Evolutionary conservation across 2,329 filamentous ascomycete genomes (phyloP).

Genomic region (Hypoxylon sp.): DNA sequence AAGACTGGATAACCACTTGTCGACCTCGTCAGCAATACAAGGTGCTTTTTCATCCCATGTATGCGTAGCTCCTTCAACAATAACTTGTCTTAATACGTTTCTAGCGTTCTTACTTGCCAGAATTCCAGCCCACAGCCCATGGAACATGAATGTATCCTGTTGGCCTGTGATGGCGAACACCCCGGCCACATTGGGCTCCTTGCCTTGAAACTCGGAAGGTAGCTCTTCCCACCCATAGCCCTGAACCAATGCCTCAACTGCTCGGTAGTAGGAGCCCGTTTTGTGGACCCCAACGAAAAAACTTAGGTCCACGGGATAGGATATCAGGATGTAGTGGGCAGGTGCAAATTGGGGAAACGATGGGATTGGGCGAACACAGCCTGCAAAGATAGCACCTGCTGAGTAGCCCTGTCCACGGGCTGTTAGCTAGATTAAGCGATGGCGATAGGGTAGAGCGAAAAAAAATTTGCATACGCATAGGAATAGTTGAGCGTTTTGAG

Average conservation of each 20-base stretch:
- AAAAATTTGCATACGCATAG: conserved; percentile 34
- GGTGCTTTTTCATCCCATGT: conserved; percentile 36
- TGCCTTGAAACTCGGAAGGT: conserved; percentile 36
- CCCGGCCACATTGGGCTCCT: conserved; percentile 38
- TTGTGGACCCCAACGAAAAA: conserved; percentile 36
- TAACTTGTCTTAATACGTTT: conserved; percentile 27
- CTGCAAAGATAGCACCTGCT: conserved; percentile 39
- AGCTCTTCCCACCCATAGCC: conserved; percentile 42
- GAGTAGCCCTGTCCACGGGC: conserved; percentile 39
- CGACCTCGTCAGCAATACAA: conserved; percentile 41
- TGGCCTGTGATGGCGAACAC: conserved; percentile 39
- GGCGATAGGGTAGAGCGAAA: neutral
- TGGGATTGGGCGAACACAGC: conserved; percentile 34
- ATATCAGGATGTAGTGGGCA: conserved; percentile 41
- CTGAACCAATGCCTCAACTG: conserved; percentile 40
- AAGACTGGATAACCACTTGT: conserved; percentile 35
- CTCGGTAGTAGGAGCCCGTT: conserved; percentile 41
- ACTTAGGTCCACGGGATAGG: conserved; percentile 41
- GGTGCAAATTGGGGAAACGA: conserved; percentile 35
- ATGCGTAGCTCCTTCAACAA: conserved; percentile 36
- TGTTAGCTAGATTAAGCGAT: conserved; percentile 15
- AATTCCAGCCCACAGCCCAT: conserved; percentile 33
- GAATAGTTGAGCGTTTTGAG: conserved; percentile 27
- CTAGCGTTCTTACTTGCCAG: conserved; percentile 38
- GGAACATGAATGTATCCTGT: conserved; percentile 26